Evolutionary conservation across 176 grass and related monocot genomes (phyloP), one percentile per base, ranked within the genome.

Genomic region (Oryza longistaminata): DNA sequence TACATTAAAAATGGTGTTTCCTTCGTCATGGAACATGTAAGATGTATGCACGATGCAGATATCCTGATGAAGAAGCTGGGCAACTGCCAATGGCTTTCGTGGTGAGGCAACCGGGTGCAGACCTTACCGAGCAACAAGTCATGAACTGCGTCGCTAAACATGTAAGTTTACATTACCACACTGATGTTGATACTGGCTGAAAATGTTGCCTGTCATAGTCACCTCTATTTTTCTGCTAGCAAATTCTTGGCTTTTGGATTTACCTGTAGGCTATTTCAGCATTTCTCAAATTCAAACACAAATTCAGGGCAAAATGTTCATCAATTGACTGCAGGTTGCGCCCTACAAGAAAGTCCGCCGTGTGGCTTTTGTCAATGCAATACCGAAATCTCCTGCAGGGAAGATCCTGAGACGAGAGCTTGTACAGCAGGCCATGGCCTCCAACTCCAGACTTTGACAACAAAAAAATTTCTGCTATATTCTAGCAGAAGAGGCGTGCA

Each of bases 41-140:
- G 44, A 80, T 76, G 35, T 80, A 95, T 48, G 62, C 40, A 22
- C 22, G 44, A 80, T 76, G 35, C 82, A 95, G 96, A 40, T 93
- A 93, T 85, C 96, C 96, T 69, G 89, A 98, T 81, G 93, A 95
- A 88, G 89, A 95, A 81, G 93, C 15, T 45, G 96, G 93, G 50
- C 87, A 98, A 74, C 26, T 95, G 80, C 93, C 96, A 50, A 88
- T 98, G 89, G 93, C 96, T 24, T 92, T 93, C 50, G 82, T 95
- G 62, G 93, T 95, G 77, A 93, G 87, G 86, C 83, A 92, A 71
- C 77, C 87, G 11, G 87, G 89, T 4, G 48, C 62, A 64, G 64
- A 71, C 49, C 42, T 98, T 68, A 92, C 64, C 2, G 85, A 71
- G 15, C 70, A 88, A 79, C 82, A 92, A 76, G 83, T 95, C 72